Evolutionary conservation across 164 flowering plant genomes (phyloP).

Genomic region (Chimonanthus praecox): DNA sequence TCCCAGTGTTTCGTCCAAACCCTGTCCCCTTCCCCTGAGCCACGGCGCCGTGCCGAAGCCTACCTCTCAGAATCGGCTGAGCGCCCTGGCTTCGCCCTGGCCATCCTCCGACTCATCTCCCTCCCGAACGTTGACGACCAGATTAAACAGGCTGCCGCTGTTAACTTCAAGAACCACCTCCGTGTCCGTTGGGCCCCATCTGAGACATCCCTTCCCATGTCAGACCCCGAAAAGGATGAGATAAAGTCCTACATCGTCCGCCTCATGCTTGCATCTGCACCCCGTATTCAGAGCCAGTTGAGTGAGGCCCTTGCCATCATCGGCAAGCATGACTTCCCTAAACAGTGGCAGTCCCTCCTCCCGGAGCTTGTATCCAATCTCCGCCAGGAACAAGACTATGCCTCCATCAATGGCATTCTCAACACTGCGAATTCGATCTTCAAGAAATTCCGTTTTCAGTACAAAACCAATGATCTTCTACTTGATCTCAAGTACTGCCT

Average conservation of each 20-base stretch:
- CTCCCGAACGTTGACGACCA: slow-evolving; percentile 59
- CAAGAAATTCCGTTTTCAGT: slow-evolving; percentile 77
- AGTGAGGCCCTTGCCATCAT: slow-evolving; percentile 78
- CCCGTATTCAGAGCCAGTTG: slow-evolving; percentile 68
- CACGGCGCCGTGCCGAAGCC: slow-evolving; percentile 79
- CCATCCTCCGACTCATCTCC: slow-evolving; percentile 72
- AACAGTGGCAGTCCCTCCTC: slow-evolving; percentile 62
- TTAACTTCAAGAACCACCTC: slow-evolving; percentile 86
- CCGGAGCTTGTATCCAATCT: slow-evolving; percentile 70
- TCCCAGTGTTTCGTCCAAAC: slow-evolving; percentile 77
- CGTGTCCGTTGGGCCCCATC: slow-evolving; percentile 49
- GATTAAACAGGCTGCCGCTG: slow-evolving; percentile 86
- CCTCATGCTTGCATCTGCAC: slow-evolving; percentile 60
- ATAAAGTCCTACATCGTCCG: slow-evolving; percentile 72
- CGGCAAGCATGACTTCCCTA: slow-evolving; percentile 83
- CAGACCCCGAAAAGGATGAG: slow-evolving; percentile 66
- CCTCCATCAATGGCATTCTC: slow-evolving; percentile 74
- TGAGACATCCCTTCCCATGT: slow-evolving; percentile 27
- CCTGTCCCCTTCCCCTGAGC: slow-evolving; percentile 61
- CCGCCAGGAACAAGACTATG: slow-evolving; percentile 46
- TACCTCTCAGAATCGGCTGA: slow-evolving; percentile 63
- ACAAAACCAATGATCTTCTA: slow-evolving; percentile 60
- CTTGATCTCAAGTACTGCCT: slow-evolving; percentile 80
- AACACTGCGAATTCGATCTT: slow-evolving; percentile 76
- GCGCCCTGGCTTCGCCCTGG: slow-evolving; percentile 61